phyloP scores from a whole-genome alignment of 1,284 basidiomycete genomes.

The Sanghuangporus baumii region DNA sequence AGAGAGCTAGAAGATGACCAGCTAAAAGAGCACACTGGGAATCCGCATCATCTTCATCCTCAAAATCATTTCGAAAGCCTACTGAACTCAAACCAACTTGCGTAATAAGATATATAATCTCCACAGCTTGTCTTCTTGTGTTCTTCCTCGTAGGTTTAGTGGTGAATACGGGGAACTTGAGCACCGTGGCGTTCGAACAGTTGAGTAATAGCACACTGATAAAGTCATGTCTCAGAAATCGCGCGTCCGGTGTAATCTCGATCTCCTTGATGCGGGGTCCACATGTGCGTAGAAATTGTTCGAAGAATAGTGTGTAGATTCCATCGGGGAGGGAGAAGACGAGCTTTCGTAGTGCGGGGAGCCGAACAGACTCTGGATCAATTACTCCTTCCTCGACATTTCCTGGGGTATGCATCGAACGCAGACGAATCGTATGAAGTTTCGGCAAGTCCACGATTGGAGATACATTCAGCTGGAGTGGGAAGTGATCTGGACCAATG shows the following conservation, averaged over 20 bases:
- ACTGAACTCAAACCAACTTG: neutral
- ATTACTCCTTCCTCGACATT: neutral
- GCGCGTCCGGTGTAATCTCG: neutral
- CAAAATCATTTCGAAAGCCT: neutral
- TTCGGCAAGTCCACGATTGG: neutral
- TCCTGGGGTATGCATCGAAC: neutral
- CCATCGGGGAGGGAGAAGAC: neutral
- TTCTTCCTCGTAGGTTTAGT: slow-evolving; percentile 3
- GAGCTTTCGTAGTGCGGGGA: slow-evolving; percentile 1
- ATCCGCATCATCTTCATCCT: neutral
- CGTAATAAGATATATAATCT: slow-evolving; percentile 1
- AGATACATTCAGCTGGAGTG: neutral
- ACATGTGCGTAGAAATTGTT: neutral
- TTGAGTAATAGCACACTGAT: neutral
- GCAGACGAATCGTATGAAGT: neutral
- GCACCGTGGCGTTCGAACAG: neutral
- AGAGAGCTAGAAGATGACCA: neutral
- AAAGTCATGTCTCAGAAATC: neutral
- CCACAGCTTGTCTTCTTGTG: neutral
- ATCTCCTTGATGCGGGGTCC: neutral
- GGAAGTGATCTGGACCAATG: slow-evolving; percentile 8
- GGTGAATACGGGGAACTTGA: slow-evolving; percentile 1
- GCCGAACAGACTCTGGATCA: neutral
- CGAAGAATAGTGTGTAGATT: slow-evolving; percentile 5
- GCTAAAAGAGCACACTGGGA: neutral